Evolutionary conservation across 139 green algal genomes (phyloP).

Genomic region (Haematococcus lacustris): DNA sequence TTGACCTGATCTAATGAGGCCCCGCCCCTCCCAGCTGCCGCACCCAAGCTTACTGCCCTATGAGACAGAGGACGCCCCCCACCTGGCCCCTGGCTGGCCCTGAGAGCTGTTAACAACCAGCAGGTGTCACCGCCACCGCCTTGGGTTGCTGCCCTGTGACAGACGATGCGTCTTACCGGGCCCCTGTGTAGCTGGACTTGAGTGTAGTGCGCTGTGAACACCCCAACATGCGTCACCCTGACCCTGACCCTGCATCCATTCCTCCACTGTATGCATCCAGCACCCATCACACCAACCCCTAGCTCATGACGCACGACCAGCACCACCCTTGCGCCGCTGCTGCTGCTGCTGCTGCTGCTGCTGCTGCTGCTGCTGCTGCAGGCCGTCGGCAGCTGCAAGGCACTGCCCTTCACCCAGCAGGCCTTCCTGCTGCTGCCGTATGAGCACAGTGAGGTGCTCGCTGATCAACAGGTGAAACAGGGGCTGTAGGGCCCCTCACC

Average conservation of each 20-base stretch:
- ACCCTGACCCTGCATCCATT: background rate
- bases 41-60: too few relatives aligned
- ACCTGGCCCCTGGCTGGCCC: too few relatives aligned
- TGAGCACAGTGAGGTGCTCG: background rate
- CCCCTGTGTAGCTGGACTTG: too few relatives aligned
- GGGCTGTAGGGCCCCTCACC: background rate
- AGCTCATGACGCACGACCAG: background rate
- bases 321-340: background rate
- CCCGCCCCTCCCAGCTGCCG: too few relatives aligned
- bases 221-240: too few relatives aligned
- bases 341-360: background rate
- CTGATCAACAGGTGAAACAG: background rate
- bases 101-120: too few relatives aligned
- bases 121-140: too few relatives aligned
- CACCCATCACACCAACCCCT: background rate
- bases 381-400: background rate
- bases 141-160: too few relatives aligned
- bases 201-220: too few relatives aligned
- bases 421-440: background rate
- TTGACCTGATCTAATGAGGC: too few relatives aligned
- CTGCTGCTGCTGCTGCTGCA: background rate
- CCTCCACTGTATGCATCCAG: background rate
- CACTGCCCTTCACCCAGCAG: background rate
- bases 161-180: too few relatives aligned
- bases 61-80: too few relatives aligned